Percentiles rank a stretch among this genome's conserved stretches.
Conservation (phyloP, 2,329 filamentous ascomycete genomes). For the Penicillium sp. region DNA sequence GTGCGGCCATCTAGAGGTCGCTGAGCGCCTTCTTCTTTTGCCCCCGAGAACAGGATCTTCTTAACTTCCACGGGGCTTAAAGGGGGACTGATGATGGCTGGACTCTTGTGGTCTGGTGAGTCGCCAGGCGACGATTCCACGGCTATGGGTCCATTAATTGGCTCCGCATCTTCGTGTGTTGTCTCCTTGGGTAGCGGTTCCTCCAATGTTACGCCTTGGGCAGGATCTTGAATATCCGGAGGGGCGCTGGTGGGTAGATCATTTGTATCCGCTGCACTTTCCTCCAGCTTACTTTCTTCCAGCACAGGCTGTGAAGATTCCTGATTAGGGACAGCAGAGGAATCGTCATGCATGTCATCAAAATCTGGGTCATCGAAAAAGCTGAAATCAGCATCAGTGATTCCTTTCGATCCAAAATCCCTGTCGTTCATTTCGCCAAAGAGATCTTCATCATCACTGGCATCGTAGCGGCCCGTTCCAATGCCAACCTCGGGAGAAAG, state of each 20-base stretch:
- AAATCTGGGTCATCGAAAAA: conserved; percentile 61
- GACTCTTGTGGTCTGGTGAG: conserved; percentile 20
- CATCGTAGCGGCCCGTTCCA: conserved; percentile 43
- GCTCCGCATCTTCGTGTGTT: background rate
- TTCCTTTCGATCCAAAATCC: conserved; percentile 54
- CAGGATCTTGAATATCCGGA: background rate
- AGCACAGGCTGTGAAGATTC: conserved; percentile 14
- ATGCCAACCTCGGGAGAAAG: conserved; percentile 29
- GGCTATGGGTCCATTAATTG: conserved; percentile 4
- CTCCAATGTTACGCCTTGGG: background rate
- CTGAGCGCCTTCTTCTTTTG: conserved; percentile 4
- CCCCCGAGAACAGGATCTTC: conserved; percentile 46
- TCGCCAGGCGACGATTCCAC: conserved; percentile 7
- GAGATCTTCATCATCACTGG: conserved; percentile 54
- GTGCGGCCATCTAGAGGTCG: conserved; percentile 9
- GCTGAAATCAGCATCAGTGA: conserved; percentile 64
- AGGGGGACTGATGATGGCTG: conserved; percentile 41
- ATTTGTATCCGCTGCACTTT: conserved; percentile 10
- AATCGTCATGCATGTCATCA: conserved; percentile 22
- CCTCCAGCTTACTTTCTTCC: conserved; percentile 11
- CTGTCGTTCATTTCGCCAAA: conserved; percentile 59
- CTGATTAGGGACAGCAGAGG: conserved; percentile 11
- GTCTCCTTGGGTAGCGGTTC: background rate
- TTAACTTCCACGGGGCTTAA: conserved; percentile 43
- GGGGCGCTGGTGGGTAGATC: background rate